Conservation (phyloP, 164 flowering plant genomes). For the Stephania japonica region DNA sequence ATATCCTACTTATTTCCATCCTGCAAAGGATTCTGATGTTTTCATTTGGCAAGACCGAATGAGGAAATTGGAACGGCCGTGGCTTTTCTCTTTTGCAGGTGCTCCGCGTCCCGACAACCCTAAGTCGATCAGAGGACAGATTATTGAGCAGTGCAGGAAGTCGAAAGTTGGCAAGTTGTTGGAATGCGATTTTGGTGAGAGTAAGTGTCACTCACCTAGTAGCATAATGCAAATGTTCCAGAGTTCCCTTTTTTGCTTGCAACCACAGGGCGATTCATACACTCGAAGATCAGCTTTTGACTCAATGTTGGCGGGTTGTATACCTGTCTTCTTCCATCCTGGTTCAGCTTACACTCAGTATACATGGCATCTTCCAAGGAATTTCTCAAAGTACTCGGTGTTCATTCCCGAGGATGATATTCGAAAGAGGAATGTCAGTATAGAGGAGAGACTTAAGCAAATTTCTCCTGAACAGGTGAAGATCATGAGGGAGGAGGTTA, state of each 20-base stretch:
- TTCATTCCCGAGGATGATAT: slow-evolving; percentile 86
- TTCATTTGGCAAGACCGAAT: slow-evolving; percentile 80
- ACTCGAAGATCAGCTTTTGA: slow-evolving; percentile 89
- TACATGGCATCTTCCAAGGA: slow-evolving; percentile 92
- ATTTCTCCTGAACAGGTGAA: slow-evolving; percentile 65
- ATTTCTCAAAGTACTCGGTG: slow-evolving; percentile 70
- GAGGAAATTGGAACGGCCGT: slow-evolving; percentile 65
- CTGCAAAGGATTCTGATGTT: slow-evolving; percentile 78
- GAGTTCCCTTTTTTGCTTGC: slow-evolving; percentile 80
- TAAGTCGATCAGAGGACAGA: slow-evolving; percentile 75
- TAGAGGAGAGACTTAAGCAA: slow-evolving; percentile 56
- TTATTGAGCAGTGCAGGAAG: slow-evolving; percentile 71
- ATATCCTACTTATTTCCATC: slow-evolving; percentile 95
- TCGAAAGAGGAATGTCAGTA: slow-evolving; percentile 60
- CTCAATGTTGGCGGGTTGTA: slow-evolving; percentile 88
- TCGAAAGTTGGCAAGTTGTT: slow-evolving; percentile 60
- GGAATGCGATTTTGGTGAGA: slow-evolving; percentile 87
- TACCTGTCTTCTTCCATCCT: slow-evolving; percentile 93
- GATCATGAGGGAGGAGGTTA: slow-evolving; percentile 83
- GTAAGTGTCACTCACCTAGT: slow-evolving; percentile 83
- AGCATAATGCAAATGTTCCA: slow-evolving; percentile 94
- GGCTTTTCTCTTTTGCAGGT: slow-evolving; percentile 94
- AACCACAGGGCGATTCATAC: slow-evolving; percentile 93
- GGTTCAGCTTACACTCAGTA: slow-evolving; percentile 89
- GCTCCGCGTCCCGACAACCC: slow-evolving; percentile 85